Evolutionary conservation across 2,329 filamentous ascomycete genomes (phyloP).

Genomic region (Cryphonectria radicalis): DNA sequence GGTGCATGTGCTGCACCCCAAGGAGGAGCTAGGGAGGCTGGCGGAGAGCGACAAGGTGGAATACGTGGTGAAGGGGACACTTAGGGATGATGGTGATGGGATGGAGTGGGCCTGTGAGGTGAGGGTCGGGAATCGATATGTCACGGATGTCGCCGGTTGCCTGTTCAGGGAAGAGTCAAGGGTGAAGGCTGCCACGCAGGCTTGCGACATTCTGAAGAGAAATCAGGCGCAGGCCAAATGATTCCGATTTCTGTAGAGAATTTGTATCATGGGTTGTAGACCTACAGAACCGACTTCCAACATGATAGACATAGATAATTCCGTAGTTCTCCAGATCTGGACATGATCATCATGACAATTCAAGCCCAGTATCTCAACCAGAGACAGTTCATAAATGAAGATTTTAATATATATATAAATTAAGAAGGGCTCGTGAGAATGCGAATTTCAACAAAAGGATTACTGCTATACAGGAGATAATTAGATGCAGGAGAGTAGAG

Average conservation of each 20-base stretch:
- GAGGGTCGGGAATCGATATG: conserved; percentile 49
- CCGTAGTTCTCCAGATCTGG: no score
- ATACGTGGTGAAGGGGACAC: conserved; percentile 51
- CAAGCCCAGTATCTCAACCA: no score
- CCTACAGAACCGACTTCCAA: background rate
- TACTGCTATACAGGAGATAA: no score
- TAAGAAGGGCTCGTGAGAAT: no score
- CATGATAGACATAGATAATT: no score
- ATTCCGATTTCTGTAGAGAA: background rate
- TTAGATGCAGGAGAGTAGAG: no score
- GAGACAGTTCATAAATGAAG: no score
- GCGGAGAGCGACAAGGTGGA: conserved; percentile 56
- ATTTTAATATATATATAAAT: no score
- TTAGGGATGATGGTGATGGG: conserved; percentile 30
- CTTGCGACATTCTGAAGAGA: conserved; percentile 44
- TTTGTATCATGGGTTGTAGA: background rate
- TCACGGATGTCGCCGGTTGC: conserved; percentile 52
- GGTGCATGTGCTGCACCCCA: conserved; percentile 66
- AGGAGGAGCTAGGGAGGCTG: conserved; percentile 68
- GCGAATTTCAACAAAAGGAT: no score
- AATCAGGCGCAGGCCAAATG: background rate
- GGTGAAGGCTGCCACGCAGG: conserved; percentile 59
- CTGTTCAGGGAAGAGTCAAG: conserved; percentile 56
- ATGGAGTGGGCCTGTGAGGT: conserved; percentile 51
- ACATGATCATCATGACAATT: no score